Evolutionary conservation across 2,329 filamentous ascomycete genomes (phyloP), one percentile per base, ranked within the genome.

Genomic region (Cytospora piceae): DNA sequence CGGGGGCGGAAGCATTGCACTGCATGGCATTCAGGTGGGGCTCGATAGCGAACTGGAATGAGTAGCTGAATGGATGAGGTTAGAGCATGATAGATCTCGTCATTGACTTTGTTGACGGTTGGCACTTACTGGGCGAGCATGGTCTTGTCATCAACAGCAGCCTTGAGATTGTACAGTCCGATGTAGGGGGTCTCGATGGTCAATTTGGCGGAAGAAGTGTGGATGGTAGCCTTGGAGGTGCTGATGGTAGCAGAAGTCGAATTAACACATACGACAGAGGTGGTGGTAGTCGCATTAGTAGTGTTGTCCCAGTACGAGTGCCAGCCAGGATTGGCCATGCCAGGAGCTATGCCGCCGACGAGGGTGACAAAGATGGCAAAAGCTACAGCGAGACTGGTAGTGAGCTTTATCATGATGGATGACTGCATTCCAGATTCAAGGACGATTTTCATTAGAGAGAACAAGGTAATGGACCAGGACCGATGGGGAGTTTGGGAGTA

Each of bases 91-190:
- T 4, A 39, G 29, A 3, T 2, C 15, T 5, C 20, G 15, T 22
- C 11, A 51, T 14, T 6, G 11, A 14, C 2, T 6, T 20, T 6
- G 14, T 24, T 24, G 15, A 29, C 0, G 2, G 2, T 3, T 14
- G 27, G 37, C 3, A 55, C 64, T 60, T 32, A 66, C 64, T 60
- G 22, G 3, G 56, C 61, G 1, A 15, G 9, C n/a, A 53, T 37
- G 2, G 52, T 52, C 2, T 46, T 14, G 20, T 51, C 42, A 39
- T 60, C 17, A 27, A 49, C 56, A 42, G 34, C 58, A 14, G 56
- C 64, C n/a, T 51, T 24, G 22, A 66, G n/a, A 17, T 17, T 22
- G 56, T 54, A 66, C 22, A 60, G 15, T 24, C 29, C 34, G 49
- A 58, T 60, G 17, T 34, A 4, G 12, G 58, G 29, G 11, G 49